These are phyloP conservation scores for Apiospora aurea DNA, from an alignment of 2,329 filamentous ascomycete genomes.

Conservation along the genomic window DNA sequence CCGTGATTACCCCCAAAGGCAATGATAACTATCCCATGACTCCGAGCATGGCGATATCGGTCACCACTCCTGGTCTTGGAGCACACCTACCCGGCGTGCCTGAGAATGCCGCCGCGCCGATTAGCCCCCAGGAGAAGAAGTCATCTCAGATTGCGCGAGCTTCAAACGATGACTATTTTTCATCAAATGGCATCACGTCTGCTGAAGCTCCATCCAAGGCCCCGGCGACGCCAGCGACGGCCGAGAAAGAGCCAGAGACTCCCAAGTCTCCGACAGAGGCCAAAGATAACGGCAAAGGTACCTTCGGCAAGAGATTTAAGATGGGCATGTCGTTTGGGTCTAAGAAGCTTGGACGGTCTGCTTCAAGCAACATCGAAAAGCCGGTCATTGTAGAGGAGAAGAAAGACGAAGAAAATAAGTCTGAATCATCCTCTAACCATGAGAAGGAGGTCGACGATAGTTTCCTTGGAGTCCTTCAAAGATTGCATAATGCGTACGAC, in stretches of 20 bases:
- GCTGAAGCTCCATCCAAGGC: slow-evolving; percentile 53
- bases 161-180: slow-evolving; percentile 83
- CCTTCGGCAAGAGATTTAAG: slow-evolving; percentile 46
- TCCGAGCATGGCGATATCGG: slow-evolving; percentile 78
- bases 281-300: slow-evolving; percentile 66
- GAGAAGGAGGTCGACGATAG: slow-evolving; percentile 79
- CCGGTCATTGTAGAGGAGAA: slow-evolving; percentile 79
- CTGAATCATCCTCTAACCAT: slow-evolving; percentile 67
- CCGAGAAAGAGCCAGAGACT: slow-evolving; percentile 49
- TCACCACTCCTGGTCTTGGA: slow-evolving; percentile 68
- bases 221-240: slow-evolving; percentile 54
- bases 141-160: slow-evolving; percentile 63
- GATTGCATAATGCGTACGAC: slow-evolving; percentile 77
- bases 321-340: slow-evolving; percentile 69
- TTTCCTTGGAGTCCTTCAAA: slow-evolving; percentile 75
- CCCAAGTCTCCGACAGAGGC: slow-evolving; percentile 63
- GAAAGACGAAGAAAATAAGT: slow-evolving; percentile 63
- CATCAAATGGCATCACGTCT: slow-evolving; percentile 64
- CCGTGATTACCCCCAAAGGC: slow-evolving; percentile 66
- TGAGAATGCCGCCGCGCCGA: slow-evolving; percentile 53
- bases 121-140: slow-evolving; percentile 60
- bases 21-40: slow-evolving; percentile 73
- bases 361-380: slow-evolving; percentile 73
- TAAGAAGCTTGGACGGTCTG: slow-evolving; percentile 81
- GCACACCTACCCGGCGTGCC: slow-evolving; percentile 55